phyloP scores from a whole-genome alignment of 2,329 filamentous ascomycete species.

The Monilinia vaccinii-corymbosi region DNA sequence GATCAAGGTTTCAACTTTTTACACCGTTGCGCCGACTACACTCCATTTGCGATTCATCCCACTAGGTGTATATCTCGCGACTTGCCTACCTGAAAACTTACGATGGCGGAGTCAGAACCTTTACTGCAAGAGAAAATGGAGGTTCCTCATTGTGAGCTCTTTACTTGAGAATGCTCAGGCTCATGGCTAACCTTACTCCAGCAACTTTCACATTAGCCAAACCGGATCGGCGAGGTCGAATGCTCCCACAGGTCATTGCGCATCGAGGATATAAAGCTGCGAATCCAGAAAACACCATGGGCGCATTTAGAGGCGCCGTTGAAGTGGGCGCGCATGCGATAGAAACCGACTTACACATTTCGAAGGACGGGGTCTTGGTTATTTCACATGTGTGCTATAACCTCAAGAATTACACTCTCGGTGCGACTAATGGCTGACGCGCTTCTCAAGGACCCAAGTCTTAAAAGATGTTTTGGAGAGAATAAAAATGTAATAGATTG shows the following conservation, averaged over 20 bases:
- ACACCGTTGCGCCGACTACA: background rate
- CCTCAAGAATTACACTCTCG: slow-evolving; percentile 14
- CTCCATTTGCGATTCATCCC: background rate
- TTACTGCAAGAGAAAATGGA: slow-evolving; percentile 11
- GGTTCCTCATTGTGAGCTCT: slow-evolving; percentile 2
- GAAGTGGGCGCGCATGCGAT: slow-evolving; percentile 68
- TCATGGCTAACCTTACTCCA: slow-evolving; percentile 14
- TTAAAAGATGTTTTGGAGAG: slow-evolving; percentile 77
- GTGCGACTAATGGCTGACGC: background rate
- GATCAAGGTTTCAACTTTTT: slow-evolving; percentile 1
- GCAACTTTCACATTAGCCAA: slow-evolving; percentile 23
- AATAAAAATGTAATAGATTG: slow-evolving; percentile 64
- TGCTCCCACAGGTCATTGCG: slow-evolving; percentile 59
- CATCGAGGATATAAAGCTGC: slow-evolving; percentile 71
- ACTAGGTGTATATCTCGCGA: background rate
- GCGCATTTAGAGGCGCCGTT: slow-evolving; percentile 65
- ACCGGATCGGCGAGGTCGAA: slow-evolving; percentile 18
- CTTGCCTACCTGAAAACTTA: background rate
- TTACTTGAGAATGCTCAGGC: background rate
- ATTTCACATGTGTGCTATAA: slow-evolving; percentile 57
- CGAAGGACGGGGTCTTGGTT: slow-evolving; percentile 75
- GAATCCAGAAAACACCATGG: slow-evolving; percentile 80
- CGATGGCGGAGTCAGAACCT: slow-evolving; percentile 4
- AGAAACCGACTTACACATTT: slow-evolving; percentile 82
- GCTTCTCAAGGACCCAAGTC: slow-evolving; percentile 52